These are phyloP conservation scores for Amorphotheca resinae DNA, from an alignment of 495 filamentous ascomycete species.

Conservation along the genomic window DNA sequence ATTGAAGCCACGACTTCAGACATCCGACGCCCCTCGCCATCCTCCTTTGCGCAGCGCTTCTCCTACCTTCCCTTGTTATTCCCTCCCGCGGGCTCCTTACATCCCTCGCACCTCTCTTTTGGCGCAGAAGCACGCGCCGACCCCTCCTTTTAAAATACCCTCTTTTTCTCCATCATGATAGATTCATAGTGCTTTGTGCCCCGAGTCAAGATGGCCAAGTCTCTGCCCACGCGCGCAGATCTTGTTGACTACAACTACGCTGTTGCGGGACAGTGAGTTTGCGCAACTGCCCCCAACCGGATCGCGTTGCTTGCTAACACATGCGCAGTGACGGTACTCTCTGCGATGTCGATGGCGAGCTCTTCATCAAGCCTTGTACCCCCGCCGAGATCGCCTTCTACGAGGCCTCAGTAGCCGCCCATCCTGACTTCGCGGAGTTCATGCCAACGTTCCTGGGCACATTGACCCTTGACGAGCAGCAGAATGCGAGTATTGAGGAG, in stretches of 20 bases:
- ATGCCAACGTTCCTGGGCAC: conserved; percentile 83
- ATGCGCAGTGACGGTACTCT: conserved; percentile 72
- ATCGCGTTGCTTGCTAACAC: conserved; percentile 14
- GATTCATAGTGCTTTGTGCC: conserved; percentile 15
- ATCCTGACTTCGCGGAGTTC: conserved; percentile 59
- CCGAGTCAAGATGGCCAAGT: conserved; percentile 16
- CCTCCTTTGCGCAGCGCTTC: conserved; percentile 12
- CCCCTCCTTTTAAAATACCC: conserved; percentile 7
- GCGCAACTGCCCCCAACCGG: neutral
- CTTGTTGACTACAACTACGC: conserved; percentile 65
- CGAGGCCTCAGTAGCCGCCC: conserved; percentile 51
- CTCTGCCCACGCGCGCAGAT: conserved; percentile 36
- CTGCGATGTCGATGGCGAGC: conserved; percentile 67
- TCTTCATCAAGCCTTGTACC: conserved; percentile 94
- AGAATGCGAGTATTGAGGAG: conserved; percentile 16
- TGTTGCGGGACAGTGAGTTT: conserved; percentile 87
- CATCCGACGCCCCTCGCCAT: conserved; percentile 1
- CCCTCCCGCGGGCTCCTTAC: too few species aligned
- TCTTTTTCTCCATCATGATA: conserved; percentile 21
- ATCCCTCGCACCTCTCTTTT: too few species aligned
- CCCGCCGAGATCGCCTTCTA: conserved; percentile 83
- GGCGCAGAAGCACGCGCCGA: too few species aligned
- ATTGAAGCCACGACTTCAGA: conserved; percentile 16
- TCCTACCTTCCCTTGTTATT: conserved; percentile 3
- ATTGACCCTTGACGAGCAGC: conserved; percentile 34